Evolutionary conservation across 306 rosid genomes (phyloP).

Genomic region (Vicia villosa): DNA sequence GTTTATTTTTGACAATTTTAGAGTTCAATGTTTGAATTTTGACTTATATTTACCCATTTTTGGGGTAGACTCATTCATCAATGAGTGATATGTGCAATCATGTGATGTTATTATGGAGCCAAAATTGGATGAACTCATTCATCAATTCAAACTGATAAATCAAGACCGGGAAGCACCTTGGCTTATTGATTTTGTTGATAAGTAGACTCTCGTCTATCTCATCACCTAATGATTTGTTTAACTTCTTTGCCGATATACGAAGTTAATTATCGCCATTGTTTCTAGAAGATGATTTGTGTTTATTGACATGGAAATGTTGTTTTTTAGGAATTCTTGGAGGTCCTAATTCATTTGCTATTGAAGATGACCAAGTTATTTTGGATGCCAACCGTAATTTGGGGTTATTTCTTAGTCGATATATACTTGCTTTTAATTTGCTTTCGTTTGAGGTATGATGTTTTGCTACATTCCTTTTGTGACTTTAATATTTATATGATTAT

Average conservation of each 20-base stretch:
- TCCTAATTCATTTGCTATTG: constrained; percentile 68
- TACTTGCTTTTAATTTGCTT: constrained; percentile 86
- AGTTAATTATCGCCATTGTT: constrained; percentile 49
- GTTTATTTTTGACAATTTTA: no score
- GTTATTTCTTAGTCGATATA: constrained; percentile 78
- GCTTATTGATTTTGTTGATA: constrained; percentile 64
- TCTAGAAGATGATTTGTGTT: no score
- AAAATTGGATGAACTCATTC: constrained; percentile 73
- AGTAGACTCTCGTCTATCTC: constrained; percentile 64
- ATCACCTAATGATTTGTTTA: constrained; percentile 89
- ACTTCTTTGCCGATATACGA: constrained; percentile 78
- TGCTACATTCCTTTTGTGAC: neutral
- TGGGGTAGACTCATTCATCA: no score
- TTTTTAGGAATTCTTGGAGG: constrained; percentile 78
- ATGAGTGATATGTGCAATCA: no score
- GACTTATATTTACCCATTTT: no score
- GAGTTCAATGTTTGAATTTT: no score
- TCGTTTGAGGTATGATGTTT: constrained; percentile 71
- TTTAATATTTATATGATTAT: constrained; percentile 20
- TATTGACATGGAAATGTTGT: neutral
- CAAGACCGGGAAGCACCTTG: constrained; percentile 54
- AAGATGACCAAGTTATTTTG: constrained; percentile 80
- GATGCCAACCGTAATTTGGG: constrained; percentile 79
- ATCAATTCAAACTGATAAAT: constrained; percentile 67
- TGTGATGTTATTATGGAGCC: constrained; percentile 89